Conservation (phyloP, 2,329 filamentous ascomycete species). For the Aspergillus aculeatus region DNA sequence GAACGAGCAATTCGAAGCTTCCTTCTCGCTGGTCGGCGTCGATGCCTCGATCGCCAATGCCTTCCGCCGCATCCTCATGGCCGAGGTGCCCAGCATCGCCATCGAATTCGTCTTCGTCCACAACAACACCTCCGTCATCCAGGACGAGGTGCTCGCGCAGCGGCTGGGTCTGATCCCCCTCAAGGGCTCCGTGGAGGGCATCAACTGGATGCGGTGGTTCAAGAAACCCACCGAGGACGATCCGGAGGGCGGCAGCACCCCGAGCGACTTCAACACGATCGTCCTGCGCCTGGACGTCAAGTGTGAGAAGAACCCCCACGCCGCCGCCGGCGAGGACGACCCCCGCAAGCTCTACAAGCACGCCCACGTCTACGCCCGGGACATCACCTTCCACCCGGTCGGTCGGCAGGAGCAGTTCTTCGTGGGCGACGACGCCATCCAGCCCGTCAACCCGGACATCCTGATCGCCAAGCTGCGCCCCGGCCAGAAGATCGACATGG, state of each 20-base stretch:
- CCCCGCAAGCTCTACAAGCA: constrained; percentile 82
- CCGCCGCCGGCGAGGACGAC: constrained; percentile 71
- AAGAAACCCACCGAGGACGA: constrained; percentile 68
- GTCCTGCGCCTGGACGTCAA: constrained; percentile 72
- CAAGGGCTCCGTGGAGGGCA: constrained; percentile 71
- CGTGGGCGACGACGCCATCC: constrained; percentile 63
- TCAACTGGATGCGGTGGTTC: constrained; percentile 81
- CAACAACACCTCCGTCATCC: constrained; percentile 97
- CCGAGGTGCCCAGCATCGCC: constrained; percentile 90
- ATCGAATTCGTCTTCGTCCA: constrained; percentile 91
- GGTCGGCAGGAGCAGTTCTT: constrained; percentile 73
- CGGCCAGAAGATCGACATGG: constrained; percentile 79
- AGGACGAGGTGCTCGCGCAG: constrained; percentile 93
- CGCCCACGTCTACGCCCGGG: constrained; percentile 75
- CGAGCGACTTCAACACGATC: constrained; percentile 81
- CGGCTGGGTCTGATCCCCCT: constrained; percentile 89
- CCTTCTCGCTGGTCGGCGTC: constrained; percentile 87
- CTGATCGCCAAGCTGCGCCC: constrained; percentile 91
- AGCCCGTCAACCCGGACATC: constrained; percentile 84
- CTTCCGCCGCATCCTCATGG: constrained; percentile 91
- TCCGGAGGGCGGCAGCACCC: constrained; percentile 50
- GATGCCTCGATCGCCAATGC: constrained; percentile 95
- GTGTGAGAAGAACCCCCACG: constrained; percentile 76
- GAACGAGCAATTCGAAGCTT: constrained; percentile 72
- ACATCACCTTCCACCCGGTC: constrained; percentile 73